Conservation (phyloP, 768 basidiomycete species). For the Phaffia australis region DNA sequence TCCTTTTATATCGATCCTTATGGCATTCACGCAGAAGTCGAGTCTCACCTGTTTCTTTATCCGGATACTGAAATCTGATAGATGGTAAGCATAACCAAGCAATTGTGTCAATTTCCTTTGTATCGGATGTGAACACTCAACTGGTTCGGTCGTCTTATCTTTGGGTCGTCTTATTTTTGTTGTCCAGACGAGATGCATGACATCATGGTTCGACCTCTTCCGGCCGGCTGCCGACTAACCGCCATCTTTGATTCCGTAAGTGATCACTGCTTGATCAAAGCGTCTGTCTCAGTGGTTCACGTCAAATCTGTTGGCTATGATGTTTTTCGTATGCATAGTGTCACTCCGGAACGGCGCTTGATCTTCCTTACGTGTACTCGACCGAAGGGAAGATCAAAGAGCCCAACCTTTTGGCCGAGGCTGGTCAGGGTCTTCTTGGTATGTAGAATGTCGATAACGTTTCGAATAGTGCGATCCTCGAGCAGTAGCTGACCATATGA, state of each 20-base stretch:
- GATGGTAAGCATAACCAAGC: too few species aligned
- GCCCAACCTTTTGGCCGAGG: slow-evolving; percentile 75
- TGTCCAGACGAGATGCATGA: too few species aligned
- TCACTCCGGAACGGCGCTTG: slow-evolving; percentile 80
- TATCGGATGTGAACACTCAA: too few species aligned
- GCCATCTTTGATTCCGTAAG: slow-evolving; percentile 39
- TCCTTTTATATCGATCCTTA: not conserved
- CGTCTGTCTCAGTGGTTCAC: not conserved
- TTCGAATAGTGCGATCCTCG: too few species aligned
- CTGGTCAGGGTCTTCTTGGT: slow-evolving; percentile 72
- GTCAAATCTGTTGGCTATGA: not conserved
- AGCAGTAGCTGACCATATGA: too few species aligned
- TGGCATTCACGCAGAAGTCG: too few species aligned
- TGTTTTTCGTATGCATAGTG: slow-evolving; percentile 46
- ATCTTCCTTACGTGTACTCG: slow-evolving; percentile 53
- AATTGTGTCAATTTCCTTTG: too few species aligned
- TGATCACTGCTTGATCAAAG: slow-evolving; percentile 28
- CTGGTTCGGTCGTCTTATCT: not conserved
- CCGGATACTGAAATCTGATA: not conserved
- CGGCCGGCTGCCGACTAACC: slow-evolving; percentile 78
- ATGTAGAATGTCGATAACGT: slow-evolving; percentile 37
- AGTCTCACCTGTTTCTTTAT: not conserved
- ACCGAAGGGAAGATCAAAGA: slow-evolving; percentile 94
- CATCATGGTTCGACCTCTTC: slow-evolving; percentile 50
- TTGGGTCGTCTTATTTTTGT: not conserved